Conservation (phyloP, 495 filamentous ascomycete species). For the Penicillium roqueforti region DNA sequence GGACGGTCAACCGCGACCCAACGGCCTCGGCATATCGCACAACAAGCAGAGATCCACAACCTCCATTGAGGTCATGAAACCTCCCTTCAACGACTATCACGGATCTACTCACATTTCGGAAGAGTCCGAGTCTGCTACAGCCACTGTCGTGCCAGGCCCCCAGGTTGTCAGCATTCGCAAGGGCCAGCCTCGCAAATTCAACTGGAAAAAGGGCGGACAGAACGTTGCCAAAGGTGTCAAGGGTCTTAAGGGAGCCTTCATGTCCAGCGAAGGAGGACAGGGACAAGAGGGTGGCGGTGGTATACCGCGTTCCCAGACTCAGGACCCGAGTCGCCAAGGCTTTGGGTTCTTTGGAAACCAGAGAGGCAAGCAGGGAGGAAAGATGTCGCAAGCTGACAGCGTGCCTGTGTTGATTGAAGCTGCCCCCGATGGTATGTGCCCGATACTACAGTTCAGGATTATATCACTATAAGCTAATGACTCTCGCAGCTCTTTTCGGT, state of each 20-base stretch:
- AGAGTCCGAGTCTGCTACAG: conserved; percentile 63
- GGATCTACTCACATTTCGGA: conserved; percentile 56
- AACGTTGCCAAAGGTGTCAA: conserved; percentile 93
- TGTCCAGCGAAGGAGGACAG: conserved; percentile 45
- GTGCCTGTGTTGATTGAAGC: conserved; percentile 50
- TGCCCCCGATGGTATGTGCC: conserved; percentile 43
- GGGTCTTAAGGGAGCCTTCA: conserved; percentile 80
- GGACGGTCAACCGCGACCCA: conserved; percentile 52
- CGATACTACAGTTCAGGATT: not conserved
- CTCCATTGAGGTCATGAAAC: conserved; percentile 55
- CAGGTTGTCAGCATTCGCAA: conserved; percentile 91
- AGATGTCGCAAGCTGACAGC: conserved; percentile 54
- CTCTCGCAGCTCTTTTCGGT: conserved; percentile 70
- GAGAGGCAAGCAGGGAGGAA: conserved; percentile 43
- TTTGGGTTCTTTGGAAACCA: conserved; percentile 72
- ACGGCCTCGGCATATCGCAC: conserved; percentile 81
- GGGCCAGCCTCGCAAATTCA: conserved; percentile 89
- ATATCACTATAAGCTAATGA: conserved; percentile 9
- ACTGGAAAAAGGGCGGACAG: conserved; percentile 96
- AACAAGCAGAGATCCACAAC: conserved; percentile 68
- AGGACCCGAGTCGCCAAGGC: conserved; percentile 58
- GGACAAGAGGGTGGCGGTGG: conserved; percentile 33
- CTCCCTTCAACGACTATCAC: conserved; percentile 47
- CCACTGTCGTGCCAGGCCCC: conserved; percentile 69
- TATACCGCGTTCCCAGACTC: conserved; percentile 43